A percentile compares a stretch with the other conserved stretches of the same genome.
These are phyloP conservation scores for Phoma sp. DNA, from an alignment of 2,329 filamentous ascomycete species.

Conservation along the genomic window DNA sequence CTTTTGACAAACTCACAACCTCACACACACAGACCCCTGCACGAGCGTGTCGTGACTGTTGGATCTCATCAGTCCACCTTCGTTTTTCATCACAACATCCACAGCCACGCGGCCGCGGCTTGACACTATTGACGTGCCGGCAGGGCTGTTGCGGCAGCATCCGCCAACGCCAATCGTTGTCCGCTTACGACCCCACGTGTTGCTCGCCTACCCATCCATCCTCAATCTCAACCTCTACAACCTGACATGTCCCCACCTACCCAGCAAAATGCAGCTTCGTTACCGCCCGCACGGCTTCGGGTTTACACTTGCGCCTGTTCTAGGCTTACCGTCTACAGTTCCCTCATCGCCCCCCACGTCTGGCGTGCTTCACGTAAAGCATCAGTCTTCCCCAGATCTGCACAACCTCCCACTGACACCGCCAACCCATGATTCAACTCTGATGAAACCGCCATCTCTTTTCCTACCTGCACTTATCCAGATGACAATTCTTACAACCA, in stretches of 20 bases:
- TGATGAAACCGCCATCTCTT: background rate
- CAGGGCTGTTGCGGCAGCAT: conserved; percentile 14
- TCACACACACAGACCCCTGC: conserved; percentile 1
- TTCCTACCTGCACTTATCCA: background rate
- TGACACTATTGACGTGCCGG: conserved; percentile 17
- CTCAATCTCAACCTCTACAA: conserved; percentile 21
- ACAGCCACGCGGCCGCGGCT: conserved; percentile 13
- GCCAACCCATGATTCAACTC: background rate
- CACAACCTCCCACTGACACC: background rate
- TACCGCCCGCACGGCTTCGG: conserved; percentile 34
- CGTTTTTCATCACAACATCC: background rate
- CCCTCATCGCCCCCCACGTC: conserved; percentile 33
- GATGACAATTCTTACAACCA: background rate
- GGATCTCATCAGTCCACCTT: conserved; percentile 11
- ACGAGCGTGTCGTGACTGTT: conserved; percentile 24
- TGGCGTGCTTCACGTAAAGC: conserved; percentile 27
- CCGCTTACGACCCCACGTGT: conserved; percentile 33
- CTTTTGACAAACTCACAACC: background rate
- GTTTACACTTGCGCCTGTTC: conserved; percentile 14
- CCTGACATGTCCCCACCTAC: conserved; percentile 21
- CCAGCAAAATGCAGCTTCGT: conserved; percentile 19
- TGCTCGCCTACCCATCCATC: conserved; percentile 18
- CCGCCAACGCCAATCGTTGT: conserved; percentile 29
- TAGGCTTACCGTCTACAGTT: conserved; percentile 16
- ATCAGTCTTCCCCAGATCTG: conserved; percentile 26